Evolutionary conservation across 257 asterid species (phyloP).

Genomic region (Rubia yunnanensis): DNA sequence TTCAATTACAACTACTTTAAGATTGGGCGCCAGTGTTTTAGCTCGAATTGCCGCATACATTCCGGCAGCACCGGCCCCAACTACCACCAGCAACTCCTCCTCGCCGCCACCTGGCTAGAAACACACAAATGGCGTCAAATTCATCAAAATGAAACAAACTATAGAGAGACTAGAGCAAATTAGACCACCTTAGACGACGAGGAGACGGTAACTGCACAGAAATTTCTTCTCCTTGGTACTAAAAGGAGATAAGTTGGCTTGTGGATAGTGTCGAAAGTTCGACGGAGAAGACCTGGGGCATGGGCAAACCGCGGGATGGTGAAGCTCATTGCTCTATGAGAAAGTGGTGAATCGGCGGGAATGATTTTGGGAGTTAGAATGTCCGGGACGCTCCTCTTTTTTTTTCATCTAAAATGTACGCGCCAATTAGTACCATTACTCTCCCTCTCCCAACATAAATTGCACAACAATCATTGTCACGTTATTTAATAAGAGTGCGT

Average conservation of each 20-base stretch:
- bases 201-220: conserved; percentile 33
- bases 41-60: conserved; percentile 91
- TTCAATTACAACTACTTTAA: conserved; percentile 68
- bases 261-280: conserved; percentile 17
- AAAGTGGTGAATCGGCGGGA: not conserved
- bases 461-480: no score
- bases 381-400: not conserved
- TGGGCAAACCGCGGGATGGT: conserved; percentile 14
- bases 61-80: conserved; percentile 98
- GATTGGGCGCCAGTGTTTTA: conserved; percentile 75
- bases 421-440: no score
- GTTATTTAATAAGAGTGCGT: no score
- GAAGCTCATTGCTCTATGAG: conserved; percentile 15
- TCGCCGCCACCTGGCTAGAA: conserved; percentile 42
- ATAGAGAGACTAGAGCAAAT: not conserved
- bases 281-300: conserved; percentile 19
- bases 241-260: conserved; percentile 19
- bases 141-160: not conserved
- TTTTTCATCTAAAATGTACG: not conserved
- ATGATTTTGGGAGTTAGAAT: not conserved
- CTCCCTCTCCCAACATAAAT: no score
- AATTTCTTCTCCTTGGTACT: conserved; percentile 27
- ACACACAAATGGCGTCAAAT: not conserved
- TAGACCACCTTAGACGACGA: conserved; percentile 32
- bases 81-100: conserved; percentile 67